Percentiles rank a stretch among this genome's conserved stretches.
Conservation (phyloP, 2,329 filamentous ascomycete species). For the Fusarium decemcellulare region DNA sequence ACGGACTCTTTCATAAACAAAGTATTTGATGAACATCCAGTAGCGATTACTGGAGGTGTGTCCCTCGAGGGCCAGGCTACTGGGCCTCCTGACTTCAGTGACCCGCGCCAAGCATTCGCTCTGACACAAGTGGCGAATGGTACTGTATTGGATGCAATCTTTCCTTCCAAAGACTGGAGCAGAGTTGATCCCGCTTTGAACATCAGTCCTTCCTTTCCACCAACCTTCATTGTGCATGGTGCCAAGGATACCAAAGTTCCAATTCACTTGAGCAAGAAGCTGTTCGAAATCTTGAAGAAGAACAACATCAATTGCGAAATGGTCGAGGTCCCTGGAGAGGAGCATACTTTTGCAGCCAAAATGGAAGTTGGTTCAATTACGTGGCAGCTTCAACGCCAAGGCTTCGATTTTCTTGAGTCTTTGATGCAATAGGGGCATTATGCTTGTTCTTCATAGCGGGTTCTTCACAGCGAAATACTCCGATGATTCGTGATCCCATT, state of each 20-base stretch:
- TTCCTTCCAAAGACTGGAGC: conserved; percentile 41
- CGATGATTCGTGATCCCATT: too few species aligned
- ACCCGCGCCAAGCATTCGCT: conserved; percentile 56
- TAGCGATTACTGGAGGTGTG: conserved; percentile 55
- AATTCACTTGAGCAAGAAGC: conserved; percentile 50
- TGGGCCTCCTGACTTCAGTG: conserved; percentile 52
- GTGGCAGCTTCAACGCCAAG: conserved; percentile 53
- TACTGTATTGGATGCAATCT: conserved; percentile 53
- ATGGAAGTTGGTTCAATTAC: conserved; percentile 56
- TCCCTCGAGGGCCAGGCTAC: conserved; percentile 57
- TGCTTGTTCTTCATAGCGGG: too few species aligned
- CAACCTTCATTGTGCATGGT: conserved; percentile 60
- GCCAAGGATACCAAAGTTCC: conserved; percentile 56
- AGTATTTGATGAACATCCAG: conserved; percentile 53
- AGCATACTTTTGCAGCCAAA: conserved; percentile 59
- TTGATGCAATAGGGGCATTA: conserved; percentile 14
- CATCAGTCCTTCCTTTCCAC: conserved; percentile 48
- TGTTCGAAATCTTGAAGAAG: conserved; percentile 46
- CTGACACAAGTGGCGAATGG: conserved; percentile 58
- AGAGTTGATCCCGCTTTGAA: conserved; percentile 54
- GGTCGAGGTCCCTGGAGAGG: conserved; percentile 56
- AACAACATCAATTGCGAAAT: conserved; percentile 53
- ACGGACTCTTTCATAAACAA: conserved; percentile 50
- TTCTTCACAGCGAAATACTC: too few species aligned
- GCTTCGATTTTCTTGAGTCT: conserved; percentile 58